Evolutionary conservation across 805 yeast species (phyloP).

Genomic region (Zygotorulaspora florentina): DNA sequence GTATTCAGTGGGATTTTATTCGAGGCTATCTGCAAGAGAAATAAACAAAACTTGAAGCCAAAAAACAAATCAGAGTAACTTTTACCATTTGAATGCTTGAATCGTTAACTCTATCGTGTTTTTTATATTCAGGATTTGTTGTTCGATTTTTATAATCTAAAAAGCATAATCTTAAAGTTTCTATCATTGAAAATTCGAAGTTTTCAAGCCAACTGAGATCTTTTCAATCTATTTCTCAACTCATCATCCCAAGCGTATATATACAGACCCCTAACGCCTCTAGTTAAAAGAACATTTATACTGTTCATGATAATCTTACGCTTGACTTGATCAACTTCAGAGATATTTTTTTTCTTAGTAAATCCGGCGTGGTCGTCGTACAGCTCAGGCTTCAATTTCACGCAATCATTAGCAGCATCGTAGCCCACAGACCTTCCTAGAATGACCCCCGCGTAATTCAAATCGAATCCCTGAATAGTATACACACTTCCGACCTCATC

Average conservation of each 20-base stretch:
- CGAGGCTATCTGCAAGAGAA: conserved; percentile 58
- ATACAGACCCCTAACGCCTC: conserved; percentile 44
- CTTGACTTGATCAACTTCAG: conserved; percentile 36
- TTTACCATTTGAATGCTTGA: background rate
- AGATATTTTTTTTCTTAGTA: conserved; percentile 40
- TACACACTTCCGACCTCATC: conserved; percentile 48
- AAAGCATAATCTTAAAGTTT: background rate
- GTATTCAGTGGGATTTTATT: conserved; percentile 84
- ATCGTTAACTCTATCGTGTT: too few species aligned
- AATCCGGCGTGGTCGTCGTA: conserved; percentile 47
- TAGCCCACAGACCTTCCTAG: conserved; percentile 42
- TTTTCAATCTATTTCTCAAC: conserved; percentile 34
- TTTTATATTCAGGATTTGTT: too few species aligned
- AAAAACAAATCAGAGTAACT: background rate
- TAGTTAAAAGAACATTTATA: conserved; percentile 42
- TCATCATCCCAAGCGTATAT: conserved; percentile 42
- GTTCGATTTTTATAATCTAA: conserved; percentile 1
- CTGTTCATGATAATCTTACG: conserved; percentile 42
- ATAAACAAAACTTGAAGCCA: background rate
- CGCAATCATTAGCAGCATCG: conserved; percentile 35
- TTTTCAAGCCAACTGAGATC: conserved; percentile 8
- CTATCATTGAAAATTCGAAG: background rate
- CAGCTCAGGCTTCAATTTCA: conserved; percentile 35
- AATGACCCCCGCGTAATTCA: conserved; percentile 46
- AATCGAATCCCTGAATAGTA: conserved; percentile 46